These are phyloP conservation scores for Myxozyma kluyveri DNA, from an alignment of 805 yeast genomes.

Conservation along the genomic window DNA sequence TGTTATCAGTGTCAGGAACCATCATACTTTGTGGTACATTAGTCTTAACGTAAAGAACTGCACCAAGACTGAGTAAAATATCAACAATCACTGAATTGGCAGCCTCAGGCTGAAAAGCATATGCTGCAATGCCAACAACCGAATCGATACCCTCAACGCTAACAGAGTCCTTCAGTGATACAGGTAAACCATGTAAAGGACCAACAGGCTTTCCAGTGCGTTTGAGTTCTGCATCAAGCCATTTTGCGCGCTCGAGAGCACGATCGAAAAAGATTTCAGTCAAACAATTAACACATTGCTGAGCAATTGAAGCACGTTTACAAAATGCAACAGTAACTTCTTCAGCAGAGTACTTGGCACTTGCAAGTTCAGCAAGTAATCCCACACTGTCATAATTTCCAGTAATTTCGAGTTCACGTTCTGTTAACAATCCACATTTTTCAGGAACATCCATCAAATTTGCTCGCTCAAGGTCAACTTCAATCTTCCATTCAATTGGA, in stretches of 20 bases:
- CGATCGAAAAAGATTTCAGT: slow-evolving; percentile 52
- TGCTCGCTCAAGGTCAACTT: slow-evolving; percentile 16
- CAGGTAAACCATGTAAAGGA: slow-evolving; percentile 62
- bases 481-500: slow-evolving; percentile 46
- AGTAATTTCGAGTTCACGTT: slow-evolving; percentile 34
- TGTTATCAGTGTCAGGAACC: slow-evolving; percentile 48
- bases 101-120: slow-evolving; percentile 27
- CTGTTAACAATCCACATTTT: slow-evolving; percentile 28
- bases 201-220: slow-evolving; percentile 48
- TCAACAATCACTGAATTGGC: slow-evolving; percentile 48
- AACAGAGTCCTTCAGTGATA: slow-evolving; percentile 65
- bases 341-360: slow-evolving; percentile 43
- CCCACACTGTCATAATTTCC: slow-evolving; percentile 29
- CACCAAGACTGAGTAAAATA: slow-evolving; percentile 51
- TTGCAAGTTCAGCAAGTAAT: slow-evolving; percentile 26
- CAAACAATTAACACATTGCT: slow-evolving; percentile 47
- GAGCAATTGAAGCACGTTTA: slow-evolving; percentile 56
- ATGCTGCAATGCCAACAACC: slow-evolving; percentile 37
- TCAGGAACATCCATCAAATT: slow-evolving; percentile 24
- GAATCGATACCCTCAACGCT: slow-evolving; percentile 54
- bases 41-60: slow-evolving; percentile 52
- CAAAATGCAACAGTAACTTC: slow-evolving; percentile 55
- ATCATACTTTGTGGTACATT: slow-evolving; percentile 50
- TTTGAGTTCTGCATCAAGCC: slow-evolving; percentile 51
- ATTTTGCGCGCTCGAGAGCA: slow-evolving; percentile 56